Percentiles rank a stretch among this genome's conserved stretches.
Conservation (phyloP, 352 stramenopile species). For the Globisporangium okanoganense region DNA sequence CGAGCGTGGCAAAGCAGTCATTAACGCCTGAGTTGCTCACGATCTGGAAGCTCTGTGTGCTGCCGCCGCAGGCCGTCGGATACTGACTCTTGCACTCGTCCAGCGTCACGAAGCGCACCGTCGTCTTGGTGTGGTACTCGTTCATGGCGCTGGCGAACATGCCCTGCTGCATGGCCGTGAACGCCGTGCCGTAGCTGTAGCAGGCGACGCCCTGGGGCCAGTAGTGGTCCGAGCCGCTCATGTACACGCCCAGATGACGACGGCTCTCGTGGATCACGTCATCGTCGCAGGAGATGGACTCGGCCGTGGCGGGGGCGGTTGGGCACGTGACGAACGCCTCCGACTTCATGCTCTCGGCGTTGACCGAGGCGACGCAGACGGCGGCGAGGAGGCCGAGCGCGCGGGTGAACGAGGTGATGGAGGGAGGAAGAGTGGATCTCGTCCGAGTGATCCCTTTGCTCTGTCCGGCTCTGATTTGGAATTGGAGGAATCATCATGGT, state of each 20-base stretch:
- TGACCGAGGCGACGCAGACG: slow-evolving; percentile 14
- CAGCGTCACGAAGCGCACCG: slow-evolving; percentile 32
- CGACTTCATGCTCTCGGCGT: slow-evolving; percentile 18
- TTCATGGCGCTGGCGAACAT: slow-evolving; percentile 36
- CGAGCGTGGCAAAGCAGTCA: slow-evolving; percentile 41
- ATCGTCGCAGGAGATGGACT: slow-evolving; percentile 27
- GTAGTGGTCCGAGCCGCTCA: slow-evolving; percentile 24
- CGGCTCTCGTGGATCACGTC: slow-evolving; percentile 33
- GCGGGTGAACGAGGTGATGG: slow-evolving; percentile 17
- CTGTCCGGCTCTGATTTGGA: no score
- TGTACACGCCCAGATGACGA: slow-evolving; percentile 32
- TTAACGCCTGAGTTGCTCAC: slow-evolving; percentile 20
- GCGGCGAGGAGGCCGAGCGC: slow-evolving; percentile 19
- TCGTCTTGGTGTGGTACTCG: slow-evolving; percentile 29
- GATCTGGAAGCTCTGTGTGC: slow-evolving; percentile 33
- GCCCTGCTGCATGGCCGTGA: slow-evolving; percentile 25
- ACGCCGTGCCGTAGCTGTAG: slow-evolving; percentile 26
- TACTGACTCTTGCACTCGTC: slow-evolving; percentile 26
- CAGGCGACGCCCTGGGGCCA: slow-evolving; percentile 40
- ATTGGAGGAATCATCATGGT: no score
- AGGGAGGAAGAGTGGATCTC: no score
- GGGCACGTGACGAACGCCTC: slow-evolving; percentile 36
- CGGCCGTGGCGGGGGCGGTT: slow-evolving; percentile 12
- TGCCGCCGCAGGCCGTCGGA: slow-evolving; percentile 31
- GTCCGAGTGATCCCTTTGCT: no score